Percentiles rank a stretch among this genome's conserved stretches.
Evolutionary conservation across 2,329 filamentous ascomycete genomes (phyloP).

Genomic region (Fusarium mangiferae): DNA sequence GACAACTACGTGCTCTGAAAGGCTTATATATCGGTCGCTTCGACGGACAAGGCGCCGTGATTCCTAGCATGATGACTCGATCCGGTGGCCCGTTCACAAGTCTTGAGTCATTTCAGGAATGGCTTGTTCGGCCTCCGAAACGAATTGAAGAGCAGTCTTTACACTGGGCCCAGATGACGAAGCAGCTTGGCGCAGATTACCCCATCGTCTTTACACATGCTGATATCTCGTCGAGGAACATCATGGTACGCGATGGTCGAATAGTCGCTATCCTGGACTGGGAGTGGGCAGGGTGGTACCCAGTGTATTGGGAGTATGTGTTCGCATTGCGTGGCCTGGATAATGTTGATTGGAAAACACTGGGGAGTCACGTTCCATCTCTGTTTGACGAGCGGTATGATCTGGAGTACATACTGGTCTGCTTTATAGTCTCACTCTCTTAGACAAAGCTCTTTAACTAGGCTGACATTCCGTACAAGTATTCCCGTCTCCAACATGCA

Average conservation of each 20-base stretch:
- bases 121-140: slow-evolving; percentile 37
- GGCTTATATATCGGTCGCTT: slow-evolving; percentile 36
- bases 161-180: slow-evolving; percentile 40
- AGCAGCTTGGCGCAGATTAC: slow-evolving; percentile 28
- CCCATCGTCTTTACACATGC: slow-evolving; percentile 32
- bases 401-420: slow-evolving; percentile 19
- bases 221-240: slow-evolving; percentile 21
- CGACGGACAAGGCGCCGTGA: slow-evolving; percentile 35
- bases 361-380: slow-evolving; percentile 6
- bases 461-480: no score
- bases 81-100: slow-evolving; percentile 36
- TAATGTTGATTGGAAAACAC: slow-evolving; percentile 25
- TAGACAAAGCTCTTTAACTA: no score
- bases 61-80: slow-evolving; percentile 39
- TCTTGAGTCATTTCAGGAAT: slow-evolving; percentile 33
- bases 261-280: slow-evolving; percentile 20
- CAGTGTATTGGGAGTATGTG: slow-evolving; percentile 22
- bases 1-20: slow-evolving; percentile 33
- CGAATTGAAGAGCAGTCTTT: slow-evolving; percentile 21
- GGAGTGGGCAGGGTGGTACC: slow-evolving; percentile 26
- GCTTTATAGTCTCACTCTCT: no score
- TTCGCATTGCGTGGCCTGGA: slow-evolving; percentile 23
- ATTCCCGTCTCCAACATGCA: no score
- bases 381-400: slow-evolving; percentile 17
- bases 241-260: slow-evolving; percentile 17